A percentile compares a stretch with the other conserved stretches of the same genome.
These are phyloP conservation scores for Ustilago nuda DNA, from an alignment of 1,284 basidiomycete genomes.

Conservation along the genomic window DNA sequence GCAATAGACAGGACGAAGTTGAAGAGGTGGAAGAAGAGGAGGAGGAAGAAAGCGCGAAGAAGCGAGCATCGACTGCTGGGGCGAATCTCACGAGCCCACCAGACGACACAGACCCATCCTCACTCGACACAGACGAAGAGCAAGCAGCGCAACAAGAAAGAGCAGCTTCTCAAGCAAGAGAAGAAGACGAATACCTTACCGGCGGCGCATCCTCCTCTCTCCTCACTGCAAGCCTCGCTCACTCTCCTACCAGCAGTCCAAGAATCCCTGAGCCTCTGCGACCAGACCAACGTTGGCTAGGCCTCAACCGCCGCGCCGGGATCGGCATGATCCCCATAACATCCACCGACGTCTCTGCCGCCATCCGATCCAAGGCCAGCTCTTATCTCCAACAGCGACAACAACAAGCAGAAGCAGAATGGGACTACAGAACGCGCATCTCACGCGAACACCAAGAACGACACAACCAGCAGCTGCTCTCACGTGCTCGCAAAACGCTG, in stretches of 20 bases:
- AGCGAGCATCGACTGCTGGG: background rate
- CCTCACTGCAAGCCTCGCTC: background rate
- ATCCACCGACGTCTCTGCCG: conserved; percentile 4
- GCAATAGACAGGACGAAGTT: background rate
- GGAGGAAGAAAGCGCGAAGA: conserved; percentile 3
- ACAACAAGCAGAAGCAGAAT: conserved; percentile 2
- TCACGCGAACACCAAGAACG: conserved; percentile 25
- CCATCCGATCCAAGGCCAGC: conserved; percentile 14
- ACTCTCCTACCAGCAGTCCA: background rate
- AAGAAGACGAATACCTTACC: conserved; percentile 40
- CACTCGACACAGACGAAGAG: conserved; percentile 36
- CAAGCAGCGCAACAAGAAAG: background rate
- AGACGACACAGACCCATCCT: conserved; percentile 8
- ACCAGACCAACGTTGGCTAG: conserved; percentile 55
- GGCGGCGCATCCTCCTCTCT: conserved; percentile 15
- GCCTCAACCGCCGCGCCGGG: conserved; percentile 22
- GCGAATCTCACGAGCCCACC: background rate
- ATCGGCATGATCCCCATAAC: conserved; percentile 36
- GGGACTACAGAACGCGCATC: conserved; percentile 36
- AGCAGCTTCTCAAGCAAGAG: conserved; percentile 12
- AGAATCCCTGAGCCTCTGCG: conserved; percentile 27
- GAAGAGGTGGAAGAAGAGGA: conserved; percentile 28
- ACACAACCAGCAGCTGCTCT: conserved; percentile 35
- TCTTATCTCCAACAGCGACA: background rate
- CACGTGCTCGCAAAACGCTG: conserved; percentile 40